Base-by-base conservation (phyloP, 306 rosid genomes). In the Vigna unguiculata region DNA sequence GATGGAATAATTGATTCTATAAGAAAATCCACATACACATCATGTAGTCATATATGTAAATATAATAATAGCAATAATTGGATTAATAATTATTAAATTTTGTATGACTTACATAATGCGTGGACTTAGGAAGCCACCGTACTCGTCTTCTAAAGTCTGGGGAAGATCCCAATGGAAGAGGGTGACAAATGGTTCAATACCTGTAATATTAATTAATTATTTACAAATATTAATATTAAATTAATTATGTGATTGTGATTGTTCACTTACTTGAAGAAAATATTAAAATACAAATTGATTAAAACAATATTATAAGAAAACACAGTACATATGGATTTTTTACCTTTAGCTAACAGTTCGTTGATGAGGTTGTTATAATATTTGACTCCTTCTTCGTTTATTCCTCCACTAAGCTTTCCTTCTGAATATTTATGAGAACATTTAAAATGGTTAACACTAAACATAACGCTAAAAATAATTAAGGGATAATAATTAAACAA, bases 81-180 rank as follows among this genome's bases (percentile, higher is more conserved):
- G 3, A 19, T 11, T n/a, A 14, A 1, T 16, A 67, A 17, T 0
- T 69, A 17, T 0, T 69, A 69, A 62, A 12, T 24, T 46, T 63
- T 30, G 30, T 53, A 9, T 47, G 1, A 77, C 94, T 88, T 59
- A 91, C 95, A 81, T 84, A 61, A 89, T 81, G 8, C 11, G 60
- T 13, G 77, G 72, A 6, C 89, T 87, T 43, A 85, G 69, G 77
- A 91, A 89, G 22, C 97, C 97, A 14, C 84, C 85, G 43, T 86
- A 93, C 58, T 87, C 83, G 0, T 89, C 90, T 71, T 91, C 90
- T 14, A 93, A 78, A 16, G 81, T 41, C 83, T 88, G 95, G 0
- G 98, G 95, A 76, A 82, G 78, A 74, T 93, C 97, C 91, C 91
- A 93, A 28, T 93, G 93, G 22, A 91, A 89, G 30, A 93, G 30